These are phyloP conservation scores for Mrakia frigida DNA, from an alignment of 768 basidiomycete species.

Conservation along the genomic window DNA sequence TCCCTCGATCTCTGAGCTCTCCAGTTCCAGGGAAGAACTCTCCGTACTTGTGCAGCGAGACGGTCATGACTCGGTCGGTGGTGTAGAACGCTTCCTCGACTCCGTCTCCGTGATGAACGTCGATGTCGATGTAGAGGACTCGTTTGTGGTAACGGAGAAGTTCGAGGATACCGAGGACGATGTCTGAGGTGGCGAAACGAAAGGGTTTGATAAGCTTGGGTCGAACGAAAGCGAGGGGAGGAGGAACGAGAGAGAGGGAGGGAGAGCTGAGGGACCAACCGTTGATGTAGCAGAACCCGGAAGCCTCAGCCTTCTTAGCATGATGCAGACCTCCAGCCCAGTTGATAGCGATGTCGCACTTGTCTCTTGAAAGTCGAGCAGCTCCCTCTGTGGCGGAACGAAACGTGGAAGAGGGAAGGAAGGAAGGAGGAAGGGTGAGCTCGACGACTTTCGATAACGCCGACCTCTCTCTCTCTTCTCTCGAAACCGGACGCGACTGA, in stretches of 20 bases:
- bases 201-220: neutral
- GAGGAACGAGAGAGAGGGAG: neutral
- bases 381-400: constrained; percentile 70
- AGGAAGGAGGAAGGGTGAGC: constrained; percentile 4
- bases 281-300: constrained; percentile 98
- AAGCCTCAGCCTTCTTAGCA: constrained; percentile 98
- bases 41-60: constrained; percentile 97
- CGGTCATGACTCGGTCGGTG: constrained; percentile 97
- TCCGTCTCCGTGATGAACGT: constrained; percentile 97
- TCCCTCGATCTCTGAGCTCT: constrained; percentile 88
- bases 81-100: constrained; percentile 99
- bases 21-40: constrained; percentile 99
- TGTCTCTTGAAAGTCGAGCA: constrained; percentile 86
- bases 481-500: neutral
- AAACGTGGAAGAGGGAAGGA: neutral
- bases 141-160: constrained; percentile 86
- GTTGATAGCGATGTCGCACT: constrained; percentile 97
- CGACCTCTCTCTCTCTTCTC: too few species aligned
- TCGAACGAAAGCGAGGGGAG: neutral
- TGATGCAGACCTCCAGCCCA: constrained; percentile 99
- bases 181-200: constrained; percentile 57
- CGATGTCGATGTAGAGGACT: constrained; percentile 96
- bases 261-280: constrained; percentile 51
- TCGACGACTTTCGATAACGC: neutral
- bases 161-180: constrained; percentile 93